A percentile compares a stretch with the other conserved stretches of the same genome.
Conservation (phyloP, 768 basidiomycete species). For the Sporobolomyces pararoseus region DNA sequence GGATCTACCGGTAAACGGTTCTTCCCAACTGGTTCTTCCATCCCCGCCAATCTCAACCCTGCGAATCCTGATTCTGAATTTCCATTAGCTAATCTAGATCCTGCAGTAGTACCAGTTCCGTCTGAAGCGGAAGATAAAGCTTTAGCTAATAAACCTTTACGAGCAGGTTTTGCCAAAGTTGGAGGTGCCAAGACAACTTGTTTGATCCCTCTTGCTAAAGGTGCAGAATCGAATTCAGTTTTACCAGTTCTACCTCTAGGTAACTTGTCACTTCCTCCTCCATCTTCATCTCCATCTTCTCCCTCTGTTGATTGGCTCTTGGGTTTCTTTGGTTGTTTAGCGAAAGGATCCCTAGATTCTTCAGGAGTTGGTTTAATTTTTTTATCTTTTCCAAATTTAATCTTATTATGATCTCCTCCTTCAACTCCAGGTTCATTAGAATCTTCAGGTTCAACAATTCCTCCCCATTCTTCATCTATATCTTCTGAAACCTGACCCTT, state of each 20-base stretch:
- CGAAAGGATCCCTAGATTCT: conserved; percentile 35
- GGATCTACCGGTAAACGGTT: conserved; percentile 58
- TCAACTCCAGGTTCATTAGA: too few species aligned
- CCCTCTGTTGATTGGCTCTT: neutral
- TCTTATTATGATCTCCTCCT: neutral
- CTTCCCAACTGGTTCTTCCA: conserved; percentile 29
- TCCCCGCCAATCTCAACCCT: conserved; percentile 9
- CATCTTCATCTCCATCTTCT: neutral
- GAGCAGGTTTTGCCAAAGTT: conserved; percentile 58
- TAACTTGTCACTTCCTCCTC: neutral
- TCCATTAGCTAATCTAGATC: neutral
- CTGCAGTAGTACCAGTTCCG: conserved; percentile 17
- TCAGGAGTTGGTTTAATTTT: conserved; percentile 33
- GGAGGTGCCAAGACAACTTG: conserved; percentile 70
- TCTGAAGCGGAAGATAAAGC: conserved; percentile 27
- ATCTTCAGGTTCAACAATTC: conserved; percentile 2
- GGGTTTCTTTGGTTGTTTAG: conserved; percentile 1
- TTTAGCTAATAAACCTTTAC: conserved; percentile 50
- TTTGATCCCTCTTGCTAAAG: conserved; percentile 44
- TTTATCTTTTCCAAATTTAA: conserved; percentile 2
- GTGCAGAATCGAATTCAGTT: conserved; percentile 32
- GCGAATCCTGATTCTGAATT: neutral
- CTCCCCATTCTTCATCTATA: neutral
- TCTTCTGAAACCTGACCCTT: neutral
- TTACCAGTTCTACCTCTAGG: conserved; percentile 14